These are phyloP conservation scores for Elaeis guineensis DNA, from an alignment of 176 grass and related monocot species.

Conservation along the genomic window DNA sequence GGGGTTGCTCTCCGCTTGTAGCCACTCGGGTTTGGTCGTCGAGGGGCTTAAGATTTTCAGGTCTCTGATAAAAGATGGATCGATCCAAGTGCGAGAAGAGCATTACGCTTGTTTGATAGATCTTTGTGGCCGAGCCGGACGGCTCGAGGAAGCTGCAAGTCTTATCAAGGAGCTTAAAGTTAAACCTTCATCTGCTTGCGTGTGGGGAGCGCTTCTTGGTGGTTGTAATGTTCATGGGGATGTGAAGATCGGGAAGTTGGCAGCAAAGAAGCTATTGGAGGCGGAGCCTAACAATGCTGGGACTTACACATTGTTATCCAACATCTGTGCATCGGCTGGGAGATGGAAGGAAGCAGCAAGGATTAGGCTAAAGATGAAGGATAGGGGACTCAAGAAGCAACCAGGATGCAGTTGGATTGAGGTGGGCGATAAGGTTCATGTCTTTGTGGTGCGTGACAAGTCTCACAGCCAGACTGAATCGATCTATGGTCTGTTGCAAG, in stretches of 20 bases:
- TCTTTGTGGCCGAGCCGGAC: conserved; percentile 63
- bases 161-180: conserved; percentile 49
- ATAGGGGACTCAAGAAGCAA: conserved; percentile 68
- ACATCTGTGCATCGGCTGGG: conserved; percentile 82
- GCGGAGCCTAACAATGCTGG: conserved; percentile 66
- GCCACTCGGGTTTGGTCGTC: conserved; percentile 64
- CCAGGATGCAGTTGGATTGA: conserved; percentile 90
- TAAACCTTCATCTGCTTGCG: conserved; percentile 35
- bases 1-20: conserved; percentile 70
- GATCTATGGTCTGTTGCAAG: conserved; percentile 41
- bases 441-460: conserved; percentile 67
- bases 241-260: conserved; percentile 44
- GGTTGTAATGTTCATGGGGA: conserved; percentile 67
- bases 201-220: conserved; percentile 63
- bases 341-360: conserved; percentile 78
- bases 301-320: conserved; percentile 57
- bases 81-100: conserved; percentile 50
- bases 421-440: conserved; percentile 66
- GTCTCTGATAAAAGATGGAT: conserved; percentile 46
- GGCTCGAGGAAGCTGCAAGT: conserved; percentile 51
- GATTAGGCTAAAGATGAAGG: conserved; percentile 67
- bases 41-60: conserved; percentile 61
- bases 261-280: conserved; percentile 55
- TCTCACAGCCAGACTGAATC: conserved; percentile 41
- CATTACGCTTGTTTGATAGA: conserved; percentile 75